Percentiles rank a stretch among this genome's conserved stretches.
Conservation (phyloP, 1,284 basidiomycete species). For the Cutaneotrichosporon sp. region DNA sequence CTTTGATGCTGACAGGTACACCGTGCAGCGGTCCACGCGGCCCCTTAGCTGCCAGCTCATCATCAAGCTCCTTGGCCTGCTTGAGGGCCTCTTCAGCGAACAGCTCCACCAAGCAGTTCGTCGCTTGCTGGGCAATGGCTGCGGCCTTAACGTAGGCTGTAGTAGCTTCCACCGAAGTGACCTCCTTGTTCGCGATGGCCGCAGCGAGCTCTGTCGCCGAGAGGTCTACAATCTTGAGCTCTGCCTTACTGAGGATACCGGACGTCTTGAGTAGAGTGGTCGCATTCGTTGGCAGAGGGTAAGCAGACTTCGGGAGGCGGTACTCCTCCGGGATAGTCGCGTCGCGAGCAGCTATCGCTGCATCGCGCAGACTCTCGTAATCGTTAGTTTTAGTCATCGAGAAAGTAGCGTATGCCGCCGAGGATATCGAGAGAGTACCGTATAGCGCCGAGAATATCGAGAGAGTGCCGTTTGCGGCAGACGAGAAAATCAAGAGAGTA, state of each 20-base stretch:
- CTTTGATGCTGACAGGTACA: slow-evolving; percentile 59
- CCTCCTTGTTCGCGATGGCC: not conserved
- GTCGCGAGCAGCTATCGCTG: slow-evolving; percentile 3
- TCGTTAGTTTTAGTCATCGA: not conserved
- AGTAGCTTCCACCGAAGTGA: not conserved
- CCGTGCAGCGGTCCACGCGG: slow-evolving; percentile 60
- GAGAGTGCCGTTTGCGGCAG: no score
- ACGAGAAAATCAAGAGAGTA: no score
- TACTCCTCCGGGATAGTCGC: slow-evolving; percentile 12
- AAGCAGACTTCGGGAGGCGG: slow-evolving; percentile 1
- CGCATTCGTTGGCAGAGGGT: not conserved
- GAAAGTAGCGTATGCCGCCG: no score
- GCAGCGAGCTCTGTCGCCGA: not conserved
- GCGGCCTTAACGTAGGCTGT: slow-evolving; percentile 14
- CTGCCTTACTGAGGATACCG: slow-evolving; percentile 56
- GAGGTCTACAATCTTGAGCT: slow-evolving; percentile 46
- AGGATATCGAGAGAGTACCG: no score
- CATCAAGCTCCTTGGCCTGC: slow-evolving; percentile 57
- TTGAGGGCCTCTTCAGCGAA: slow-evolving; percentile 59
- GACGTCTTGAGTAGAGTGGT: not conserved
- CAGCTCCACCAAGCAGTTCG: slow-evolving; percentile 66
- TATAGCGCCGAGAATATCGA: no score
- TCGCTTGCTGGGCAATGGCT: slow-evolving; percentile 39
- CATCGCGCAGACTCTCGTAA: not conserved
- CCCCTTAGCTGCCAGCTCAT: slow-evolving; percentile 53